Base-by-base conservation (phyloP, 495 filamentous ascomycete species). In the Penicillium argentinense region DNA sequence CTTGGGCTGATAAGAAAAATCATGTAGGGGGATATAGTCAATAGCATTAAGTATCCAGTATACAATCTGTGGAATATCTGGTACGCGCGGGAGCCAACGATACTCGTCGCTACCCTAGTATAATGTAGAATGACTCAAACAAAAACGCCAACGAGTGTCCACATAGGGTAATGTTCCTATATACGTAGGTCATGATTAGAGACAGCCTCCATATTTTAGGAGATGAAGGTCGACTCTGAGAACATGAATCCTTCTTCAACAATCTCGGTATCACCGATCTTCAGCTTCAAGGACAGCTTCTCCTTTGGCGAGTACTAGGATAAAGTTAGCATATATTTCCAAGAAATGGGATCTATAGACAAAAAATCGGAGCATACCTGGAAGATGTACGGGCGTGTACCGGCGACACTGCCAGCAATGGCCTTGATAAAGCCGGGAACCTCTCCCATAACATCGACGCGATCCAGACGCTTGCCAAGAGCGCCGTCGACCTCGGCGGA, bases 321-420 rank as follows among this genome's bases (percentile, higher is more conserved):
- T 19, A 4, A 7, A 33, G 17, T 36, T 36, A 36, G 12, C 14
- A 30, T 13, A 39, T 16, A 25, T 42, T 11, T 32, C 25, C 13
- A 21, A 39, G 22, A 13, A 6, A 5, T 29, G 18, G 14, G 24
- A 29, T 17, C 28, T n/a, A 24, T 32, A 40, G 8, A 41, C n/a
- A n/a, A n/a, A n/a, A 29, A 25, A 13, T 16, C 13, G 23, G 17
- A 22, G 21, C 47, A 47, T 63, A 92, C 91, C 80, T 96, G 92
- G 73, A 96, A 98, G 60, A 98, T 97, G 63, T 96, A 98, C 7
- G 93, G 95, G 71, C 88, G 89, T 16, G 93, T 92, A 49, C 93
- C 93, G 2, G 83, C 88, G 30, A 91, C 88, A 32, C 78, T 83
- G 28, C 86, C 88, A 9, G 95, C 89, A 64, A 98, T 87, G 38